A percentile compares a stretch with the other conserved stretches of the same genome.
These are phyloP conservation scores for Paraleonurus japonicus DNA, from an alignment of 257 asterid species.

Conservation along the genomic window DNA sequence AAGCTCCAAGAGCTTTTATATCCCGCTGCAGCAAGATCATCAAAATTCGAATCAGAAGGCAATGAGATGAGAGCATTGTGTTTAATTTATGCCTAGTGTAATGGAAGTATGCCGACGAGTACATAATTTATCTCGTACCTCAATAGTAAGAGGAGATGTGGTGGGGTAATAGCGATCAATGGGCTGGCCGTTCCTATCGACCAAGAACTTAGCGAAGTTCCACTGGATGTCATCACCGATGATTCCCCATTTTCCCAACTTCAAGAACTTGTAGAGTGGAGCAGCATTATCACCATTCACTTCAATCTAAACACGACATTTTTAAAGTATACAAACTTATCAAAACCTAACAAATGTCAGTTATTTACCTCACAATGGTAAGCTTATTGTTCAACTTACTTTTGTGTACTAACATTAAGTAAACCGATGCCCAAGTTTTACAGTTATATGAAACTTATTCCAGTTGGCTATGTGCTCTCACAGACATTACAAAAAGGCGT, in stretches of 20 bases:
- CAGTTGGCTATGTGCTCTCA: background rate
- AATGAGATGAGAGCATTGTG: background rate
- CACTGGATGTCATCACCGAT: constrained; percentile 82
- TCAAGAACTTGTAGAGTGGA: constrained; percentile 80
- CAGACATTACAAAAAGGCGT: too few species aligned
- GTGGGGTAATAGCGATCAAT: constrained; percentile 83
- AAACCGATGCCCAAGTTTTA: too few species aligned
- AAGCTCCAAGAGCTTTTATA: constrained; percentile 42
- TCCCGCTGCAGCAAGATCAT: constrained; percentile 42
- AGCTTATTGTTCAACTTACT: too few species aligned
- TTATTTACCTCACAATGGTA: too few species aligned
- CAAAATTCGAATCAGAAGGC: constrained; percentile 1
- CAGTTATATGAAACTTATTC: background rate
- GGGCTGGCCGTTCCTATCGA: constrained; percentile 65
- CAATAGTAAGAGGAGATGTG: constrained; percentile 71
- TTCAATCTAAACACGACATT: constrained; percentile 46
- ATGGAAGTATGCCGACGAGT: background rate
- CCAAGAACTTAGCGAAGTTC: constrained; percentile 84
- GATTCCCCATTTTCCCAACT: constrained; percentile 77
- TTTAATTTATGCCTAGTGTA: background rate
- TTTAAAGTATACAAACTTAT: background rate
- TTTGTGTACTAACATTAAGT: background rate
- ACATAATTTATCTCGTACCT: constrained; percentile 35
- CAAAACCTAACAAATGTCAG: background rate
- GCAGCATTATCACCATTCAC: constrained; percentile 71